phyloP scores from a whole-genome alignment of 768 basidiomycete genomes.

The Kwoniella dendrophila region DNA sequence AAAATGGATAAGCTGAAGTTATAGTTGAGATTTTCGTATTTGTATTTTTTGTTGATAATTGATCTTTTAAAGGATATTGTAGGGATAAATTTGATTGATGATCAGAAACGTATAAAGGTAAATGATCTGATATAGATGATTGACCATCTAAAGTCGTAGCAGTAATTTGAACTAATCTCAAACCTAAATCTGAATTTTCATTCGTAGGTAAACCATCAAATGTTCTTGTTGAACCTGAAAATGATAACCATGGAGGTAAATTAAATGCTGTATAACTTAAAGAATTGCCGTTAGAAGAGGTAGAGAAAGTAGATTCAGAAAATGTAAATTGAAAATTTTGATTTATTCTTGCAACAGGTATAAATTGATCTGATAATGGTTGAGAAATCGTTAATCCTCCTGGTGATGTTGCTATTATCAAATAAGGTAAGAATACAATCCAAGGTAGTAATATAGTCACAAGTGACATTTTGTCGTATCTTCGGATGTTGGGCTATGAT shows the following conservation, averaged over 20 bases:
- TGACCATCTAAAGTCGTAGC: slow-evolving; percentile 62
- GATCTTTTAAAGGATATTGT: slow-evolving; percentile 63
- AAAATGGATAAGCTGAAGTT: slow-evolving; percentile 71
- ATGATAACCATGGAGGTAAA: slow-evolving; percentile 75
- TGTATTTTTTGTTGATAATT: slow-evolving; percentile 68
- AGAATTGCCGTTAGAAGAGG: slow-evolving; percentile 56
- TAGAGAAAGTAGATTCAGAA: slow-evolving; percentile 69
- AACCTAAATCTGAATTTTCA: slow-evolving; percentile 67
- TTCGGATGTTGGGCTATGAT: no score
- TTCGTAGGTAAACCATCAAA: slow-evolving; percentile 69
- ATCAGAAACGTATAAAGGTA: slow-evolving; percentile 49
- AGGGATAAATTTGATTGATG: slow-evolving; percentile 61
- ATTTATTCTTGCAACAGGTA: no score
- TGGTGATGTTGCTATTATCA: background rate
- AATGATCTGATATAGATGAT: slow-evolving; percentile 61
- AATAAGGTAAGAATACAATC: no score
- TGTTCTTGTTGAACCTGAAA: slow-evolving; percentile 64
- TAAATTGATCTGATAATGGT: slow-evolving; percentile 6
- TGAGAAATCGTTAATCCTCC: background rate
- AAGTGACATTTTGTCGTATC: background rate
- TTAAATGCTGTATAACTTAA: slow-evolving; percentile 63
- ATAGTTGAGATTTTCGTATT: no score
- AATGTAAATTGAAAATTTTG: slow-evolving; percentile 55
- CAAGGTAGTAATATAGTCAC: no score
- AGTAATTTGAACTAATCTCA: slow-evolving; percentile 60